Evolutionary conservation across 805 yeast species (phyloP), one percentile per base, ranked within the genome.

Genomic region (Zygosaccharomyces gambellarensis): DNA sequence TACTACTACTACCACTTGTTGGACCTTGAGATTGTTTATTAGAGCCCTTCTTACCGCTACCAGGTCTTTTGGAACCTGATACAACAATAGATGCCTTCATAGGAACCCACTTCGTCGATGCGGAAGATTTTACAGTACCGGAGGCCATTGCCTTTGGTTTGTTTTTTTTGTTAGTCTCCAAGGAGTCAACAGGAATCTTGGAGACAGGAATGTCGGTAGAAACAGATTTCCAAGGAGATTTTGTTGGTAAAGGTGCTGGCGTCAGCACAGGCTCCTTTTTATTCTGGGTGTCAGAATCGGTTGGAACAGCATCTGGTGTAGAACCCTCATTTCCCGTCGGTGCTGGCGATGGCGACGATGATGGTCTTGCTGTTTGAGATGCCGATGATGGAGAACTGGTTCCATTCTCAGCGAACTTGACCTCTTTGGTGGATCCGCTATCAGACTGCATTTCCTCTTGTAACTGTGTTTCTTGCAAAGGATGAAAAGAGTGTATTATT

Each of bases 91-190:
- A 68, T 25, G 81, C 86, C 57, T 80, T 76, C 63, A 78, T 80
- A n/a, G 88, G 88, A 36, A 82, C 77, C 87, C 88, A 83, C 63
- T 84, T 85, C 7, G 65, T 59, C n/a, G 56, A 47, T n/a, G 57
- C 27, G 31, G 55, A 43, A 3, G 60, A 49, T 21, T 54, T 58
- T 7, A 59, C 53, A 7, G 59, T 36, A 3, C 39, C 38, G 9
- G 58, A 51, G 34, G 46, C 28, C 5, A 55, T 57, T 7, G 51
- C 50, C 28, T 46, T 57, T 29, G 47, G 53, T 43, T 55, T 60
- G 39, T 50, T 59, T 42, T 49, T 58, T 49, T 53, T 59, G 4
- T 43, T 43, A 3, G 51, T 31, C 32, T 53, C 57, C 28, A 59
- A 46, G 34, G 57, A 51, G 29, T 55, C 59, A 19, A 57, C 48